Conservation (phyloP, 805 yeast species). For the Naumovozyma castellii region DNA sequence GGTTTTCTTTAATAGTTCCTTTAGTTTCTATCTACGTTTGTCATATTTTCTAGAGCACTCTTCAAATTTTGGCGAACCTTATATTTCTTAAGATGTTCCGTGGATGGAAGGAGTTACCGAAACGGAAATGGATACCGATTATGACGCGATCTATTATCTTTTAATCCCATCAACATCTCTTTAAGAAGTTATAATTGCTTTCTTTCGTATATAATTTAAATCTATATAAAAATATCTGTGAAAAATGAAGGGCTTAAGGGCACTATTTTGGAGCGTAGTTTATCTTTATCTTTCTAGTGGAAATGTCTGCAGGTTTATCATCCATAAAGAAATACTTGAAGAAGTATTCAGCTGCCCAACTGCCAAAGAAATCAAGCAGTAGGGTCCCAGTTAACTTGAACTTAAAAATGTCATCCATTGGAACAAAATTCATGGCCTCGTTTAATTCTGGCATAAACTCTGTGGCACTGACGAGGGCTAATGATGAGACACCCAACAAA, state of each 20-base stretch:
- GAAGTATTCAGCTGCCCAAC: constrained; percentile 70
- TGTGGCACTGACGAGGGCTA: constrained; percentile 86
- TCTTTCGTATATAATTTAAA: too few relatives aligned
- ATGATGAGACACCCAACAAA: constrained; percentile 75
- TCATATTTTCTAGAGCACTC: too few relatives aligned
- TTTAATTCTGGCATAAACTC: constrained; percentile 92
- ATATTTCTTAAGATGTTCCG: too few relatives aligned
- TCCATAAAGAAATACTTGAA: constrained; percentile 84
- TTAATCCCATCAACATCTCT: not conserved
- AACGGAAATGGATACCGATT: too few relatives aligned
- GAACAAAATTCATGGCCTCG: constrained; percentile 84
- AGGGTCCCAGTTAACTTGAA: constrained; percentile 63
- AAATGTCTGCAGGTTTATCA: constrained; percentile 86
- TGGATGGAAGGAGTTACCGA: too few relatives aligned
- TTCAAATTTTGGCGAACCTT: too few relatives aligned
- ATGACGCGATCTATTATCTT: not conserved
- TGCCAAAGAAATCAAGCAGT: constrained; percentile 62
- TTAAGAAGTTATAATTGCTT: too few relatives aligned
- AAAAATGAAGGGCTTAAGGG: too few relatives aligned
- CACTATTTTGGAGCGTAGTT: too few relatives aligned
- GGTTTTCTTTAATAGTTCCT: too few relatives aligned
- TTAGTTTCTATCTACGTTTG: too few relatives aligned
- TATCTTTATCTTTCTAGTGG: constrained; percentile 29
- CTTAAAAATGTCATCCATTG: constrained; percentile 70
- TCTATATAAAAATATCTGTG: too few relatives aligned